A percentile compares a stretch with the other conserved stretches of the same genome.
Conservation (phyloP, 495 filamentous ascomycete species). For the Penicillium flavigenum region DNA sequence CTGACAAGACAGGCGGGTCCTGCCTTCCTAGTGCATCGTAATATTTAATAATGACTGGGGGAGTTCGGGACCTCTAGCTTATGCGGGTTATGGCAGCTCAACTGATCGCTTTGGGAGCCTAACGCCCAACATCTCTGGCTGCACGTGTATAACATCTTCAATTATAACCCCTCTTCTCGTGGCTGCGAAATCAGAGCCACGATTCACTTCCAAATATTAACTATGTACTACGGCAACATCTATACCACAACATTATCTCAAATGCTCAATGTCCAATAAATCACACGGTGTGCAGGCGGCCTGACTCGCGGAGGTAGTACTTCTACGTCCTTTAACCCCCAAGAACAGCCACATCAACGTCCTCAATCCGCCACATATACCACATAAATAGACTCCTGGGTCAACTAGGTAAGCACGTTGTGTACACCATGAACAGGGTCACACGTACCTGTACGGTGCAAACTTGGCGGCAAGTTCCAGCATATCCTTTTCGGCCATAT, state of each 20-base stretch:
- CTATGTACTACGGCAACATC: background rate
- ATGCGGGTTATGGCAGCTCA: background rate
- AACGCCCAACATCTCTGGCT: background rate
- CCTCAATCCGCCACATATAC: slow-evolving; percentile 89
- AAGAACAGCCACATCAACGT: slow-evolving; percentile 69
- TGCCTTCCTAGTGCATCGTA: background rate
- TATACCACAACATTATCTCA: background rate
- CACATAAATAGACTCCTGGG: slow-evolving; percentile 73
- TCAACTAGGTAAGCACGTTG: slow-evolving; percentile 12
- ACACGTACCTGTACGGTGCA: slow-evolving; percentile 71
- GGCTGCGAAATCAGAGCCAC: background rate
- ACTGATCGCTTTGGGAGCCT: background rate
- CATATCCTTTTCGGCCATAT: slow-evolving; percentile 94
- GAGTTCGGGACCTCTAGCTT: background rate
- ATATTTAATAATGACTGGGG: background rate
- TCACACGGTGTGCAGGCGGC: background rate
- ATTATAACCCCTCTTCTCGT: background rate
- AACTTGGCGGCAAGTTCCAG: slow-evolving; percentile 75
- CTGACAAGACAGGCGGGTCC: background rate
- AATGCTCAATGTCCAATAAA: background rate
- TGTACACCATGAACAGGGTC: slow-evolving; percentile 13
- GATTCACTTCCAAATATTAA: background rate
- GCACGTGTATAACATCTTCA: background rate
- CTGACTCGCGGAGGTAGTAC: background rate
- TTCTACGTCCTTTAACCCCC: slow-evolving; percentile 30